Evolutionary conservation across 345 rosid species (phyloP).

Genomic region (Conringia planisiliqua): DNA sequence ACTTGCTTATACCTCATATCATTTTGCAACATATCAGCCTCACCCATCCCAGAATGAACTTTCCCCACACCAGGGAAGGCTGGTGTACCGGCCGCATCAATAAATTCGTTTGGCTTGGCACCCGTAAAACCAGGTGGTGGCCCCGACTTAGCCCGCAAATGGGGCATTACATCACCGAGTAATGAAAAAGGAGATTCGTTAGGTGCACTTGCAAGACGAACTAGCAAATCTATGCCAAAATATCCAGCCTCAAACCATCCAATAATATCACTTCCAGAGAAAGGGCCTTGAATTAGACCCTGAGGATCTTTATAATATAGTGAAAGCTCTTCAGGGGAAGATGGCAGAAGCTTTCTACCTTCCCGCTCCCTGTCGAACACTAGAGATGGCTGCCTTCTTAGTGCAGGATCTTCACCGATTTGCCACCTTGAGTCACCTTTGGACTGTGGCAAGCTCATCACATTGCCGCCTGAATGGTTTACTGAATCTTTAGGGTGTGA

Average conservation of each 20-base stretch:
- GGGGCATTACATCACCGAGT: slow-evolving; percentile 99
- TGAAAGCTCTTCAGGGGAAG: slow-evolving; percentile 69
- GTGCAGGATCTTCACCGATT: slow-evolving; percentile 48
- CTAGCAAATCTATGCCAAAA: slow-evolving; percentile 90
- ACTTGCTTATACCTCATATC: slow-evolving; percentile 54
- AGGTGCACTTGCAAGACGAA: slow-evolving; percentile 63
- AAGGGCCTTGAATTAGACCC: slow-evolving; percentile 92
- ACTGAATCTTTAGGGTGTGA: slow-evolving; percentile 45
- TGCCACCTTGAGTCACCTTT: slow-evolving; percentile 59
- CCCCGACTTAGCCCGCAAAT: slow-evolving; percentile 87
- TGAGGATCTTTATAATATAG: slow-evolving; percentile 92
- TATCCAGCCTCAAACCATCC: slow-evolving; percentile 99
- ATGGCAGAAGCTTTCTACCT: slow-evolving; percentile 50
- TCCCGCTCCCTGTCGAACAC: slow-evolving; percentile 73
- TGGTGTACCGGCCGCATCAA: slow-evolving; percentile 48
- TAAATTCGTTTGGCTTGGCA: slow-evolving; percentile 59
- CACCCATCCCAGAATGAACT: slow-evolving; percentile 40
- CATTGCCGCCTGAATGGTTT: slow-evolving; percentile 45
- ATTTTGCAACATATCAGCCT: slow-evolving; percentile 49
- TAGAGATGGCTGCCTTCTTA: slow-evolving; percentile 58
- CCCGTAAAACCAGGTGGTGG: slow-evolving; percentile 95
- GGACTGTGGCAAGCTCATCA: slow-evolving; percentile 39
- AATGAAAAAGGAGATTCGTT: slow-evolving; percentile 62
- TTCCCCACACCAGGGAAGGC: slow-evolving; percentile 49
- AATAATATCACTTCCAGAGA: slow-evolving; percentile 80